phyloP scores from a whole-genome alignment of 768 basidiomycete species.

The Amanita exitialis region DNA sequence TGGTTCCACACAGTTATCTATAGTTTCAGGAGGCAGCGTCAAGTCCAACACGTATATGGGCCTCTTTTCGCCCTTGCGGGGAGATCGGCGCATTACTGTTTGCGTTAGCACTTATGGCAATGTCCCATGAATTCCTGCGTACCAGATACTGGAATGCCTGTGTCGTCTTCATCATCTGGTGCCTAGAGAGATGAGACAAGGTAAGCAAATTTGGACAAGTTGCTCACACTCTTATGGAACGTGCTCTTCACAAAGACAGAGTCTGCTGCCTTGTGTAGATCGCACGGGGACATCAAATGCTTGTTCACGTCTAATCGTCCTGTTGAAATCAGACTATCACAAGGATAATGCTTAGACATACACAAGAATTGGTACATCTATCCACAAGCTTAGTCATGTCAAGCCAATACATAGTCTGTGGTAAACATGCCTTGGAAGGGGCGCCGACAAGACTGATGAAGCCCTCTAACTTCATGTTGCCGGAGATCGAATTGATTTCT shows the following conservation, averaged over 20 bases:
- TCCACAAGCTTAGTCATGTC: conserved; percentile 9
- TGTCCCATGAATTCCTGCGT: conserved; percentile 3
- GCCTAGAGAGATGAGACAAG: conserved; percentile 35
- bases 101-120: conserved; percentile 6
- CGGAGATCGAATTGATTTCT: conserved; percentile 40
- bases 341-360: conserved; percentile 24
- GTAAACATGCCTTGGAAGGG: conserved; percentile 48
- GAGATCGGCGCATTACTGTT: conserved; percentile 56
- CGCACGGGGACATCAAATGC: conserved; percentile 55
- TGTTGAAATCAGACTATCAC: not conserved
- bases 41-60: conserved; percentile 82
- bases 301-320: conserved; percentile 60
- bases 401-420: not conserved
- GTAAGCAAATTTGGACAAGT: conserved; percentile 1
- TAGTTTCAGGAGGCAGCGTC: conserved; percentile 46
- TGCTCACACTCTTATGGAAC: conserved; percentile 63
- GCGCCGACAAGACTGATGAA: conserved; percentile 80
- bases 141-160: conserved; percentile 33
- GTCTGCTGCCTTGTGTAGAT: conserved; percentile 65
- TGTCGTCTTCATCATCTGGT: conserved; percentile 54
- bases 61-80: conserved; percentile 68
- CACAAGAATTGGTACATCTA: conserved; percentile 87
- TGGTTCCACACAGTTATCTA: conserved; percentile 81
- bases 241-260: conserved; percentile 53
- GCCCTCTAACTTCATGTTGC: conserved; percentile 52